Base-by-base conservation (phyloP, 2,329 filamentous ascomycete genomes). In the Colletotrichum sp. region DNA sequence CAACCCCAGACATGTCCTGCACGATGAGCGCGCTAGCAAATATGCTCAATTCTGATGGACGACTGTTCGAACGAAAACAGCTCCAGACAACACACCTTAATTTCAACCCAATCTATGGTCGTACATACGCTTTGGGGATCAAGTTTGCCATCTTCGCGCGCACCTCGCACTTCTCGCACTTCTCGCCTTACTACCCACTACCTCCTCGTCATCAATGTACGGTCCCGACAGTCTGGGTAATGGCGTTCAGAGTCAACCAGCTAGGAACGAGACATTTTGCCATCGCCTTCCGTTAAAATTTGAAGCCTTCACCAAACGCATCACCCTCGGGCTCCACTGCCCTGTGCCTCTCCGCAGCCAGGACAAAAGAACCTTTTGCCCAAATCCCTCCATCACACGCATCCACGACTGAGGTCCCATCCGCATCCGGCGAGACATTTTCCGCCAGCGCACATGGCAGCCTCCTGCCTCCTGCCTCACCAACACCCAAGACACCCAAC, bases 401-500 rank as follows among this genome's bases (percentile, higher is more conserved):
- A 61, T 31, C 55, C 24, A 59, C 36, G 33, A 62, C 38, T 16
- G 4, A 51, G n/a, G 21, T 24, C 34, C 68, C 21, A 47, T 15
- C 67, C 71, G 71, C 68, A 71, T 73, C 55, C 71, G 71, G 71
- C 61, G 68, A 71, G 55, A 66, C 71, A 66, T 29, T 21, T 27
- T 34, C 43, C 67, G 57, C 55, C 68, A 73, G 54, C 67, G 38
- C 71, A 73, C 71, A 70, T 73, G 71, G 71, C 71, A 73, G 71
- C 71, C 71, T 71, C 38, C 59, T 66, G 59, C 66, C 29, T 73
- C 24, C 59, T 66, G 59, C 66, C 34, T 73, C 31, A 66, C 62
- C 62, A 43, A 57, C 71, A 57, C 33, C 33, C 27, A 29, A 57
- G 18, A 57, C 57, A 69, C 34, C 71, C 57, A 66, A 73, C 55